Conservation (phyloP, 768 basidiomycete species). For the Lentinula sp. region DNA sequence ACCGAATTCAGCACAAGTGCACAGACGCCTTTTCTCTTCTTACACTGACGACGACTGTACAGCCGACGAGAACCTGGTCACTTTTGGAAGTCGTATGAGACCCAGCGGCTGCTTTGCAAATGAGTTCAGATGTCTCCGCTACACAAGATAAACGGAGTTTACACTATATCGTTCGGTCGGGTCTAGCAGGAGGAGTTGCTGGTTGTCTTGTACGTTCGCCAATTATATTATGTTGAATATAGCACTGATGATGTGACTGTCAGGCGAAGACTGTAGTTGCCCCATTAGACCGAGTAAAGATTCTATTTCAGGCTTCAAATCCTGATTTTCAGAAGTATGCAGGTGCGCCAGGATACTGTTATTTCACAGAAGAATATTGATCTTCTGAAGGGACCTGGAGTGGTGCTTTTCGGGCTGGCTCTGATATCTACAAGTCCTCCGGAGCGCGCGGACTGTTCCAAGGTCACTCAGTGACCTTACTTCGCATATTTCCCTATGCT, state of each 20-base stretch:
- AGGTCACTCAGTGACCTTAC: conserved; percentile 92
- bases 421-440: conserved; percentile 57
- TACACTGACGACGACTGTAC: not conserved
- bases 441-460: conserved; percentile 85
- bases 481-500: conserved; percentile 95
- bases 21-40: not conserved
- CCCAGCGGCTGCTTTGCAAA: conserved; percentile 27
- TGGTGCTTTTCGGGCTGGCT: conserved; percentile 75
- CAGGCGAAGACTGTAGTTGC: conserved; percentile 95
- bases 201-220: conserved; percentile 77
- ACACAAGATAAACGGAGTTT: conserved; percentile 49
- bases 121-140: conserved; percentile 54
- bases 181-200: conserved; percentile 88
- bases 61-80: not conserved
- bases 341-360: conserved; percentile 40
- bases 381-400: conserved; percentile 67
- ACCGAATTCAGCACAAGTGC: not conserved
- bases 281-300: conserved; percentile 96
- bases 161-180: conserved; percentile 68
- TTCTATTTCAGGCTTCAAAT: conserved; percentile 96
- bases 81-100: conserved; percentile 15
- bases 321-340: conserved; percentile 92
- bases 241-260: conserved; percentile 8
- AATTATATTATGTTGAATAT: conserved; percentile 4
- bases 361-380: not conserved